These are phyloP conservation scores for Citrullus mucosospermus DNA, from an alignment of 306 rosid species.

Conservation along the genomic window DNA sequence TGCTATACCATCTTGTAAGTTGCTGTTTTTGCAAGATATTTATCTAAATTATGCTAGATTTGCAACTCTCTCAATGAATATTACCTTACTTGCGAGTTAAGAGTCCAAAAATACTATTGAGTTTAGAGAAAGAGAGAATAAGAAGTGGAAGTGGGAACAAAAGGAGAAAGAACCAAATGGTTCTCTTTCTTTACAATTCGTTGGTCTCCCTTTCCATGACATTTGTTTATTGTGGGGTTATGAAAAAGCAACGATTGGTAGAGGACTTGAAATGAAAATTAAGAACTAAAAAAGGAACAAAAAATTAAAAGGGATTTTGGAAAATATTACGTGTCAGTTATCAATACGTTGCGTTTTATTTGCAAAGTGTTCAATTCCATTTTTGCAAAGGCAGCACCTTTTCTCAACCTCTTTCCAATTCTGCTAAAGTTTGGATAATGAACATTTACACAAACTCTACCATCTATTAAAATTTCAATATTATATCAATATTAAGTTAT, in stretches of 20 bases:
- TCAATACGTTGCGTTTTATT: not conserved
- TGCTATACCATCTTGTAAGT: too few relatives aligned
- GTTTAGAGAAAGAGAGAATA: not conserved
- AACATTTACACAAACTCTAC: not conserved
- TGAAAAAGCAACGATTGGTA: conserved; percentile 2
- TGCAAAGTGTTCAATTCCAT: not conserved
- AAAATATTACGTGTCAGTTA: conserved; percentile 13
- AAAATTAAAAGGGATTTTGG: not conserved
- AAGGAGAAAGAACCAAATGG: conserved; percentile 17
- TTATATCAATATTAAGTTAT: too few relatives aligned
- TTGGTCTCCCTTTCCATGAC: conserved; percentile 39
- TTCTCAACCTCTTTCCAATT: not conserved
- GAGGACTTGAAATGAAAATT: not conserved
- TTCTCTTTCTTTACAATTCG: conserved; percentile 17
- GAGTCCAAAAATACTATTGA: not conserved
- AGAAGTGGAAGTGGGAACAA: conserved; percentile 20
- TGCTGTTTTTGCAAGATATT: too few relatives aligned
- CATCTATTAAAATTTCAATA: not conserved
- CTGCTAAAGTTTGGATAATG: not conserved
- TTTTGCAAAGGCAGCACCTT: not conserved
- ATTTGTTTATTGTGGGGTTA: conserved; percentile 22
- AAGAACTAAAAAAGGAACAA: not conserved
- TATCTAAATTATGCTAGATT: too few relatives aligned
- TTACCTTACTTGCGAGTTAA: not conserved
- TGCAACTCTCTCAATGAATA: too few relatives aligned